Evolutionary conservation across 2,329 filamentous ascomycete species (phyloP).

Genomic region (Ophiostoma quercus): DNA sequence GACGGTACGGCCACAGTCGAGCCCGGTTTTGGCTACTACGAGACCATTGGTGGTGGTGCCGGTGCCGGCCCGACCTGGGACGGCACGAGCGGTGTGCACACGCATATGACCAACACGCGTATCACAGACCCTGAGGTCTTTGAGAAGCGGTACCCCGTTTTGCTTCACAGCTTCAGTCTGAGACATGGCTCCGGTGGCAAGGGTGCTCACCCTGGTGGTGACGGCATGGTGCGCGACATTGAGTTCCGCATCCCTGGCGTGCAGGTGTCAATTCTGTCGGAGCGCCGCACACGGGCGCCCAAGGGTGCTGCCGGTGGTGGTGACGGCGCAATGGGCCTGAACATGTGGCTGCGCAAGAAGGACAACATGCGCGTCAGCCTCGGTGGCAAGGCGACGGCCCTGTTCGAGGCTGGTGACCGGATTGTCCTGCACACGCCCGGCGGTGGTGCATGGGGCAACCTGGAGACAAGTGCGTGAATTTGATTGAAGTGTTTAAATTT

Average conservation of each 20-base stretch:
- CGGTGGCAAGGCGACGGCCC: conserved; percentile 56
- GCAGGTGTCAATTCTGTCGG: conserved; percentile 36
- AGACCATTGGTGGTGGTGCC: conserved; percentile 35
- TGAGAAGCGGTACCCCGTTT: conserved; percentile 35
- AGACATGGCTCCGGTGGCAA: conserved; percentile 32
- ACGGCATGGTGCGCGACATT: conserved; percentile 36
- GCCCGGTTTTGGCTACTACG: conserved; percentile 33
- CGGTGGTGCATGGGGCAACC: conserved; percentile 54
- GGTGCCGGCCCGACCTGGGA: conserved; percentile 34
- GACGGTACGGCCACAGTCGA: conserved; percentile 28
- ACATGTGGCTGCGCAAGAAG: conserved; percentile 26
- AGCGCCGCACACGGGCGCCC: conserved; percentile 34
- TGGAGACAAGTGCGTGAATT: neutral
- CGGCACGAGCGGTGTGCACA: conserved; percentile 32
- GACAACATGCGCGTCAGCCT: conserved; percentile 43
- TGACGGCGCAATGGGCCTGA: conserved; percentile 27
- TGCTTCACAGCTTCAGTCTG: conserved; percentile 34
- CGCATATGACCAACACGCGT: conserved; percentile 35
- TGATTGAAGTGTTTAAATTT: neutral
- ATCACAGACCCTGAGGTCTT: conserved; percentile 35
- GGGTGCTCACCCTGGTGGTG: conserved; percentile 34
- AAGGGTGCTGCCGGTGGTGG: conserved; percentile 36
- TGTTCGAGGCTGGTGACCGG: conserved; percentile 53
- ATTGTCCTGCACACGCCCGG: conserved; percentile 59
- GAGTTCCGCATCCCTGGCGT: conserved; percentile 33